Evolutionary conservation across 2,329 filamentous ascomycete genomes (phyloP), one percentile per base, ranked within the genome.

Genomic region (Epicoccum nigrum): DNA sequence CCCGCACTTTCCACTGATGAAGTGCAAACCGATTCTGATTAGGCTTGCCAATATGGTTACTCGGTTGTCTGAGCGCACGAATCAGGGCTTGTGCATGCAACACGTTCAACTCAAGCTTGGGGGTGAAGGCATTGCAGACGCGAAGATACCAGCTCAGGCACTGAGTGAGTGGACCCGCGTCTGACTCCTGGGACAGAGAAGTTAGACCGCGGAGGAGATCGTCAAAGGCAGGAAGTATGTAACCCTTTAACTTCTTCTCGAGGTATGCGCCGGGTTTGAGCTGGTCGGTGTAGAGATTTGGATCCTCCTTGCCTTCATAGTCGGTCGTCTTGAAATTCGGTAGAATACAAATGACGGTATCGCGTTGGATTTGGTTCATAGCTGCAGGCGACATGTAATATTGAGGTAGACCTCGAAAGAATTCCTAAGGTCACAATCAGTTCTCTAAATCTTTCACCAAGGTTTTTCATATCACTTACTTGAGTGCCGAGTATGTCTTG

Each of bases 11-110:
- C 27, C 39, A 42, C 19, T 42, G 27, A 12, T 42, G 17, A 12
- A 42, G 28, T 23, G 39, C 39, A 2, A 32, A 13, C 8, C 9
- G 15, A 32, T 42, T 32, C 2, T 32, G 39, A 17, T 42, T 32
- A 7, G 15, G 17, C 13, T 11, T n/a, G 13, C 5, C 20, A 9
- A 13, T 54, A 0, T 33, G 23, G 33, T 54, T 56, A 4, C 64
- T 15, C 4, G 63, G 62, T 1, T 45, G 23, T 4, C 46, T 44
- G 12, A 68, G 48, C 0, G 62, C 65, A 2, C 60, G 54, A 1
- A 60, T 45, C 7, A 70, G 47, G 3, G 60, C 46, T 34, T 64
- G 66, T 2, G 59, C 54, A 27, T 70, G 66, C 30, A 69, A 48
- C 0, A 68, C 63, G 16, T 64, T 68, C 3, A 69, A 32, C 2